phyloP scores from a whole-genome alignment of 352 stramenopile species.

The Pythium dissimile region DNA sequence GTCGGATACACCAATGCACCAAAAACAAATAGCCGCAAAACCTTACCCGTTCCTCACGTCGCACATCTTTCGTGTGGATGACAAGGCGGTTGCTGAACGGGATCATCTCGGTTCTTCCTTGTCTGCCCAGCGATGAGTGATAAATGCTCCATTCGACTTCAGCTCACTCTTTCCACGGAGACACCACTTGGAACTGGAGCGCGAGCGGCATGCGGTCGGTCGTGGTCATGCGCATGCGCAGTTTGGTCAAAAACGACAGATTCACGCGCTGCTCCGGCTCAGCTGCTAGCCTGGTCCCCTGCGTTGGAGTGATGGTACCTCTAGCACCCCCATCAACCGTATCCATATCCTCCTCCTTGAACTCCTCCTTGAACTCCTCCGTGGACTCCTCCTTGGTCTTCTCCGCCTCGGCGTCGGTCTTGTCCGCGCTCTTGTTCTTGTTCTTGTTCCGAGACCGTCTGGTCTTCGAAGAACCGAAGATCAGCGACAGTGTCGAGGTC shows the following conservation, averaged over 20 bases:
- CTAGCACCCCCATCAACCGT: too few species aligned
- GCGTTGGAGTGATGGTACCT: too few species aligned
- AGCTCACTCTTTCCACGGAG: conserved; percentile 1
- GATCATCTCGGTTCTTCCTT: not conserved
- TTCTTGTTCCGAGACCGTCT: conserved; percentile 3
- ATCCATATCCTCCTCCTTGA: too few species aligned
- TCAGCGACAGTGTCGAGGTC: conserved; percentile 43
- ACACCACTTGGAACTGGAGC: conserved; percentile 49
- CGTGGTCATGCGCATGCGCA: conserved; percentile 58
- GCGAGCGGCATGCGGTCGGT: conserved; percentile 65
- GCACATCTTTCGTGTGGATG: too few species aligned
- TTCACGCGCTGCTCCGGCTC: conserved; percentile 24
- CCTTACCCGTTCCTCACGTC: too few species aligned
- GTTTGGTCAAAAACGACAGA: conserved; percentile 60
- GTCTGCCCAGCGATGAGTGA: too few species aligned
- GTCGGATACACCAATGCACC: too few species aligned
- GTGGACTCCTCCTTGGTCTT: conserved; percentile 4
- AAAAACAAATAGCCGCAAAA: too few species aligned
- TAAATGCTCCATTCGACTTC: not conserved
- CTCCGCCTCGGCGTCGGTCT: not conserved
- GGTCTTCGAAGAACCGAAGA: conserved; percentile 22
- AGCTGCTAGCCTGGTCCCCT: too few species aligned
- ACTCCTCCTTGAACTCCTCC: too few species aligned
- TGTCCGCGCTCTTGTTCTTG: conserved; percentile 5
- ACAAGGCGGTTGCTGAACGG: too few species aligned